A percentile compares a stretch with the other conserved stretches of the same genome.
phyloP scores from a whole-genome alignment of 371 early-diverging fungal species.

The Saksenaea oblongispora region DNA sequence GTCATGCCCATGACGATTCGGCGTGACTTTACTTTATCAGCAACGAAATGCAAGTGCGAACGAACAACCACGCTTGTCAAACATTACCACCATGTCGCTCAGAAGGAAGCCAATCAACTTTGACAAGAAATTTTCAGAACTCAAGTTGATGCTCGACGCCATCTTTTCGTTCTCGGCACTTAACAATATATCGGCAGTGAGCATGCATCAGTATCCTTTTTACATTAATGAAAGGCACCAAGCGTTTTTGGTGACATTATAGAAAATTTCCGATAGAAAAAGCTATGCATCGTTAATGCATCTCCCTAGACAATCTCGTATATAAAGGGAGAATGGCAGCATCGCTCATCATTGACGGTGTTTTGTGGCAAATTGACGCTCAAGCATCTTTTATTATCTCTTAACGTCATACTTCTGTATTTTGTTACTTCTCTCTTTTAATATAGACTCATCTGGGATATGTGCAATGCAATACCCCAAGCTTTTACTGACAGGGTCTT shows the following conservation, averaged over 20 bases:
- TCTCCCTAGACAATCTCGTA: neutral
- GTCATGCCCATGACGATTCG: neutral
- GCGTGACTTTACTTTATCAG: neutral
- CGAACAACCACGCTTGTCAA: neutral
- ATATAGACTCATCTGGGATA: constrained; percentile 45
- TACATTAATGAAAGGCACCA: neutral
- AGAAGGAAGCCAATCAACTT: constrained; percentile 66
- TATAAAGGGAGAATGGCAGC: neutral
- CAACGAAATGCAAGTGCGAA: neutral
- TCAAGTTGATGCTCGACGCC: constrained; percentile 55
- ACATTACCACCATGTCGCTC: constrained; percentile 47
- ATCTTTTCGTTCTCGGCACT: constrained; percentile 58
- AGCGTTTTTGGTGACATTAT: neutral
- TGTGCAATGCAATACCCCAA: constrained; percentile 79
- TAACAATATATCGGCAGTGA: constrained; percentile 63
- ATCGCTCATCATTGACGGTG: neutral
- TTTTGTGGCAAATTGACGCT: neutral
- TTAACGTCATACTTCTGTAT: constrained; percentile 2
- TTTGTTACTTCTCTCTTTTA: neutral
- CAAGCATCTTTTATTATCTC: neutral
- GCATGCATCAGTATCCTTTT: constrained; percentile 69
- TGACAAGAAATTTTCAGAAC: constrained; percentile 53
- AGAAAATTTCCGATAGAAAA: neutral
- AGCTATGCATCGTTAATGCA: neutral
- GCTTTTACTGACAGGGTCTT: constrained; percentile 74